phyloP scores from a whole-genome alignment of 345 rosid species.

The Melastoma malabathricum region DNA sequence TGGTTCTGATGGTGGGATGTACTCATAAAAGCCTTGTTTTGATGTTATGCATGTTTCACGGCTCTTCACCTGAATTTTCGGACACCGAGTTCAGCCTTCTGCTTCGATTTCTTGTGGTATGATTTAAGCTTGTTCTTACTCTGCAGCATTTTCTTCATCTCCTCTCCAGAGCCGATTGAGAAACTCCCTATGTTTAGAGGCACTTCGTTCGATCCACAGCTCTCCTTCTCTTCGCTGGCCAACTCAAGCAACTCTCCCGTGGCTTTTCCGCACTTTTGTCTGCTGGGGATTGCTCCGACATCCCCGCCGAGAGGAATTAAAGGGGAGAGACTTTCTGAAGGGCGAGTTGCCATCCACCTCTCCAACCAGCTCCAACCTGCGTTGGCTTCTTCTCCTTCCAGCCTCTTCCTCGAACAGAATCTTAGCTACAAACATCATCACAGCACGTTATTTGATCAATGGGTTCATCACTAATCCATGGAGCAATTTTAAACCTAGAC shows the following conservation, averaged over 20 bases:
- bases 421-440: slow-evolving; percentile 30
- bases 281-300: slow-evolving; percentile 9
- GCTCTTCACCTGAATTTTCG: no score
- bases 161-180: slow-evolving; percentile 13
- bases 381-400: slow-evolving; percentile 27
- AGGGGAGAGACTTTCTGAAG: slow-evolving; percentile 27
- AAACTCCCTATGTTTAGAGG: slow-evolving; percentile 35
- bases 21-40: no score
- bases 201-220: slow-evolving; percentile 78
- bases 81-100: slow-evolving; percentile 17
- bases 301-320: slow-evolving; percentile 20
- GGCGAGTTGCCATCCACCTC: slow-evolving; percentile 82
- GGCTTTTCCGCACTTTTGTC: not conserved
- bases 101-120: slow-evolving; percentile 25
- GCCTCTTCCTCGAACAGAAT: slow-evolving; percentile 59
- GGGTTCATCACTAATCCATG: no score
- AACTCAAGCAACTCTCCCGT: slow-evolving; percentile 20
- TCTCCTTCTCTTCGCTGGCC: slow-evolving; percentile 60
- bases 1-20: no score
- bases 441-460: no score
- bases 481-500: not conserved
- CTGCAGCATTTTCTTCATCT: slow-evolving; percentile 13
- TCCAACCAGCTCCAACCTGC: slow-evolving; percentile 82
- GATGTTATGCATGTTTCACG: no score
- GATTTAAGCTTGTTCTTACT: slow-evolving; percentile 18